These are phyloP conservation scores for Obba rivulosa DNA, from an alignment of 768 basidiomycete genomes.

Conservation along the genomic window DNA sequence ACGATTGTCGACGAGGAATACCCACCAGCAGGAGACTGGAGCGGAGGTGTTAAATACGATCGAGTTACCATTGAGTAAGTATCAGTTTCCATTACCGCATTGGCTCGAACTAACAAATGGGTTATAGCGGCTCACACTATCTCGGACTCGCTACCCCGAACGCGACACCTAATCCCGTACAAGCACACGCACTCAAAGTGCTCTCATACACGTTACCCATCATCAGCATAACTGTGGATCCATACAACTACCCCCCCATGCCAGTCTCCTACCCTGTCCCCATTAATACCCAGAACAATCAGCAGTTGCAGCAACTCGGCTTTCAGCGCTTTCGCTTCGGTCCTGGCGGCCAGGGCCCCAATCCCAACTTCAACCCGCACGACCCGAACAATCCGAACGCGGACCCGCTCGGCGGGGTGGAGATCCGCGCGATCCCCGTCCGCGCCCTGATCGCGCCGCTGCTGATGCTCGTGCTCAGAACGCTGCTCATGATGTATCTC, in stretches of 20 bases:
- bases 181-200: slow-evolving; percentile 60
- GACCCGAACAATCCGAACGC: slow-evolving; percentile 19
- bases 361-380: slow-evolving; percentile 31
- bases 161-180: slow-evolving; percentile 48
- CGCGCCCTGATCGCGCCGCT: slow-evolving; percentile 66
- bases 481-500: slow-evolving; percentile 66
- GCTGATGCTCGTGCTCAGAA: slow-evolving; percentile 63
- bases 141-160: slow-evolving; percentile 44
- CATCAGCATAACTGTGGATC: slow-evolving; percentile 25
- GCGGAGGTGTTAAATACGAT: slow-evolving; percentile 30
- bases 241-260: slow-evolving; percentile 1
- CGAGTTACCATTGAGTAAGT: slow-evolving; percentile 25
- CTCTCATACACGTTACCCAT: slow-evolving; percentile 54
- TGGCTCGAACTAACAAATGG: not conserved
- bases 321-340: slow-evolving; percentile 44
- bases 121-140: slow-evolving; percentile 27
- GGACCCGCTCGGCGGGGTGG: slow-evolving; percentile 18
- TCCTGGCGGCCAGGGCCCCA: slow-evolving; percentile 15
- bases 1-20: slow-evolving; percentile 33
- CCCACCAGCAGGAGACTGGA: slow-evolving; percentile 20
- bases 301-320: slow-evolving; percentile 44
- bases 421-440: slow-evolving; percentile 54
- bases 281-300: slow-evolving; percentile 24
- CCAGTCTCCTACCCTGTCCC: slow-evolving; percentile 31
- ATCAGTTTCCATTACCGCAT: not conserved